phyloP scores from a whole-genome alignment of 441 rosid genomes.

The Breynia disticha region DNA sequence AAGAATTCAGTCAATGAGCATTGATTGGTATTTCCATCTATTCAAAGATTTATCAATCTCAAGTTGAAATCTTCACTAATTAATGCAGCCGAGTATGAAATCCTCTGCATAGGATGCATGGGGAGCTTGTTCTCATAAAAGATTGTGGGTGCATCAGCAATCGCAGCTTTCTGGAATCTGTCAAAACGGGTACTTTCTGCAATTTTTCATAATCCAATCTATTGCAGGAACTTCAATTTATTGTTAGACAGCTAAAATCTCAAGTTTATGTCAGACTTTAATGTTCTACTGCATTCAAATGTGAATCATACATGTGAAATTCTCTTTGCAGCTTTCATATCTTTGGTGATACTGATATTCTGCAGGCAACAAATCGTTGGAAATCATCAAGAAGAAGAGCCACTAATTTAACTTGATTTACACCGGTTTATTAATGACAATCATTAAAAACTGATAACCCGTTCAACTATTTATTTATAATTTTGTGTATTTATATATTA shows the following conservation, averaged over 20 bases:
- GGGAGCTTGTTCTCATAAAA: constrained; percentile 83
- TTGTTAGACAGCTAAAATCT: too few species aligned
- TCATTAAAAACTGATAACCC: too few species aligned
- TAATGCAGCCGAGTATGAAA: constrained; percentile 42
- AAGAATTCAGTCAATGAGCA: neutral
- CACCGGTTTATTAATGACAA: too few species aligned
- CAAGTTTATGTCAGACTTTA: too few species aligned
- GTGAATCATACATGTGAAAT: neutral
- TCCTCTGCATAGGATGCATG: constrained; percentile 45
- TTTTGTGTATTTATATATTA: too few species aligned
- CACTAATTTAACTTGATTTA: constrained; percentile 17
- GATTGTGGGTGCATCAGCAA: constrained; percentile 63
- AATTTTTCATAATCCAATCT: neutral
- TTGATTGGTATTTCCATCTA: neutral
- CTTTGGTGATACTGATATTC: constrained; percentile 55
- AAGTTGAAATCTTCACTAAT: constrained; percentile 2
- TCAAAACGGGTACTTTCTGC: constrained; percentile 49
- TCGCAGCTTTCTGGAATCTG: constrained; percentile 80
- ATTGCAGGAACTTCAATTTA: too few species aligned
- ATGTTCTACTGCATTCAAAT: too few species aligned
- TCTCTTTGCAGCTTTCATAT: constrained; percentile 57
- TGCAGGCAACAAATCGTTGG: constrained; percentile 38
- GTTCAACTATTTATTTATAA: too few species aligned
- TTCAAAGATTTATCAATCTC: neutral
- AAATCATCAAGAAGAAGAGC: constrained; percentile 26